Evolutionary conservation across 257 asterid genomes (phyloP).

Genomic region (Gentiana macrophylla): DNA sequence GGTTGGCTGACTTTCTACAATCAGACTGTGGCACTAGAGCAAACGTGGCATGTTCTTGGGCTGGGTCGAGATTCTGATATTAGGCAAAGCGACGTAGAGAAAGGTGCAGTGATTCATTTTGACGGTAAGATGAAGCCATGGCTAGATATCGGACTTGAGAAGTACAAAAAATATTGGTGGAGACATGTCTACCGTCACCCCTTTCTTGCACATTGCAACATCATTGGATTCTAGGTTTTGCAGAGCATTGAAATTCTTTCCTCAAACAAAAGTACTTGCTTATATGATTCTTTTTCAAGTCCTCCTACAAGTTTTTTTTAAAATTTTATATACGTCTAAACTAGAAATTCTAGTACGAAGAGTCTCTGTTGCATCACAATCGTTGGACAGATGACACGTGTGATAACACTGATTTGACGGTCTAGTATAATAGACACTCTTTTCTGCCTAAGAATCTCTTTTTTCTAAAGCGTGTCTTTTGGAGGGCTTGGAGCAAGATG

Average conservation of each 20-base stretch:
- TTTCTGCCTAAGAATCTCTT: too few species aligned
- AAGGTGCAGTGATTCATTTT: constrained; percentile 70
- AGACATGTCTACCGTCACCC: constrained; percentile 62
- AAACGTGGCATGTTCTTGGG: constrained; percentile 71
- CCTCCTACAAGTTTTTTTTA: constrained; percentile 1
- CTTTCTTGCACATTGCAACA: constrained; percentile 65
- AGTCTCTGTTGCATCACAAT: too few species aligned
- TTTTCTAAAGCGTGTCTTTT: too few species aligned
- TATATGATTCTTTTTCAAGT: constrained; percentile 36
- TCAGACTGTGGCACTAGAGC: constrained; percentile 46
- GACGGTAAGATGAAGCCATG: constrained; percentile 88
- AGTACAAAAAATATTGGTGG: constrained; percentile 58
- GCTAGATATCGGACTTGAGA: constrained; percentile 75
- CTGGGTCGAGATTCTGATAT: constrained; percentile 60
- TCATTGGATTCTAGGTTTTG: constrained; percentile 33
- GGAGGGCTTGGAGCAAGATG: too few species aligned
- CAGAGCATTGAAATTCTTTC: not conserved
- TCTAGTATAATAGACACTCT: too few species aligned
- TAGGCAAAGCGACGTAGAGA: constrained; percentile 32
- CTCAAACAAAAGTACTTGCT: constrained; percentile 15
- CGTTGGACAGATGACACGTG: too few species aligned
- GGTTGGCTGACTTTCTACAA: constrained; percentile 83
- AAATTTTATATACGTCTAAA: too few species aligned
- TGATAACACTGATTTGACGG: too few species aligned
- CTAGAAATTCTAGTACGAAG: too few species aligned